These are phyloP conservation scores for Termitomyces sp. DNA, from an alignment of 768 basidiomycete species.

Conservation along the genomic window DNA sequence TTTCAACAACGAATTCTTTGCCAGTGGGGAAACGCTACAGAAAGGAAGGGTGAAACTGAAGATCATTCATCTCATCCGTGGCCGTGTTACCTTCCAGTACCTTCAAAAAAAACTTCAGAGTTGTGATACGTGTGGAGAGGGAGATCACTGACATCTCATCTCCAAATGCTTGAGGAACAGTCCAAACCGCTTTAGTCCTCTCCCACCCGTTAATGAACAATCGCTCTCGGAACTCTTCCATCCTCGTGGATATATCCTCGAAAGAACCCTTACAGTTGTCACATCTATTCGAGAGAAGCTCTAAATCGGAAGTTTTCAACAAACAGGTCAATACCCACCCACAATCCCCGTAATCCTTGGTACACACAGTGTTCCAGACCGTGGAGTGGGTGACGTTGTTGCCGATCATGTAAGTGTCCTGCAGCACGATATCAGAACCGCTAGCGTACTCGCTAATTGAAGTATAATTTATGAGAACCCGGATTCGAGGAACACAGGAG, in stretches of 20 bases:
- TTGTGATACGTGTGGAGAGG: neutral
- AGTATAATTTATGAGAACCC: neutral
- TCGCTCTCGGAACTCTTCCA: conserved; percentile 60
- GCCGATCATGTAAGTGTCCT: conserved; percentile 55
- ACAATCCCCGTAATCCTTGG: conserved; percentile 63
- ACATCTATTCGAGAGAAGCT: conserved; percentile 24
- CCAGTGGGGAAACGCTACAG: conserved; percentile 54
- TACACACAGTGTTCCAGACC: conserved; percentile 60
- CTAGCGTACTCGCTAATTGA: conserved; percentile 34
- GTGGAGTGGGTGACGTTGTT: conserved; percentile 64
- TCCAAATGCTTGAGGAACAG: conserved; percentile 78
- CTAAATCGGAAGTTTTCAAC: neutral
- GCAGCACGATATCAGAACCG: conserved; percentile 68
- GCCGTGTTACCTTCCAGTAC: conserved; percentile 42
- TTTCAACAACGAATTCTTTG: conserved; percentile 62
- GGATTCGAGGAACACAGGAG: neutral
- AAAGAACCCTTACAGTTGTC: conserved; percentile 66
- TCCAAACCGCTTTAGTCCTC: conserved; percentile 67
- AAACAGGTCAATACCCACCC: conserved; percentile 42
- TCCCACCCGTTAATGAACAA: conserved; percentile 64
- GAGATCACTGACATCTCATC: conserved; percentile 38
- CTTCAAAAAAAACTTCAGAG: conserved; percentile 15
- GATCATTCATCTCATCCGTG: conserved; percentile 1
- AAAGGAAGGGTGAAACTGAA: neutral
- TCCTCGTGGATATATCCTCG: conserved; percentile 61